These are phyloP conservation scores for Globisporangium okanoganense DNA, from an alignment of 352 stramenopile genomes.

Conservation along the genomic window DNA sequence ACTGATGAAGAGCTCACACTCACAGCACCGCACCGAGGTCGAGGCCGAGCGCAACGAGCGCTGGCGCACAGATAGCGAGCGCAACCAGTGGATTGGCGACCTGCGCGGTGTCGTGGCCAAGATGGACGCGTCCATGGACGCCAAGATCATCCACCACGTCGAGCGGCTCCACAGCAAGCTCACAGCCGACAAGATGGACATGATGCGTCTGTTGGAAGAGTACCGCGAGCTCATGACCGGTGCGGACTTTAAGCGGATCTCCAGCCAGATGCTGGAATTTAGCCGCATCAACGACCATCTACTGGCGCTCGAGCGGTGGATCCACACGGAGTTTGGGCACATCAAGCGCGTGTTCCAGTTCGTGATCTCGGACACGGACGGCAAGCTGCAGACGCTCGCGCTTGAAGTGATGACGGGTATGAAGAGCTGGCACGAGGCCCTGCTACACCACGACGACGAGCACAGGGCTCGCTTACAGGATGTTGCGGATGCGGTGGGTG, in stretches of 20 bases:
- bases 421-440: constrained; percentile 22
- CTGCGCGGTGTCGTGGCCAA: constrained; percentile 23
- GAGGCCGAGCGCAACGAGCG: constrained; percentile 54
- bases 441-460: constrained; percentile 38
- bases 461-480: constrained; percentile 20
- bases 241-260: constrained; percentile 47
- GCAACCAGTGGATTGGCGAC: constrained; percentile 26
- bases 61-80: constrained; percentile 34
- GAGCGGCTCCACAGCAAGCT: constrained; percentile 43
- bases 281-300: constrained; percentile 57
- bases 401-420: constrained; percentile 29
- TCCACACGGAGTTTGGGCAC: constrained; percentile 43
- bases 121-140: constrained; percentile 40
- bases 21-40: constrained; percentile 48
- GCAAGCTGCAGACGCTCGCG: constrained; percentile 31
- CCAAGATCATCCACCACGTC: constrained; percentile 35
- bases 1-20: constrained; percentile 32
- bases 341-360: constrained; percentile 52
- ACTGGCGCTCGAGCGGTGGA: constrained; percentile 47
- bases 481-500: constrained; percentile 25
- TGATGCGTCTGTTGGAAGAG: constrained; percentile 48
- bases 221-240: constrained; percentile 37
- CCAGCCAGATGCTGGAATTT: constrained; percentile 48
- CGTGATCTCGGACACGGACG: constrained; percentile 32
- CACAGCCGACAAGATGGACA: constrained; percentile 46